Evolutionary conservation across 2,329 filamentous ascomycete genomes (phyloP).

Genomic region (Neurospora crassa): DNA sequence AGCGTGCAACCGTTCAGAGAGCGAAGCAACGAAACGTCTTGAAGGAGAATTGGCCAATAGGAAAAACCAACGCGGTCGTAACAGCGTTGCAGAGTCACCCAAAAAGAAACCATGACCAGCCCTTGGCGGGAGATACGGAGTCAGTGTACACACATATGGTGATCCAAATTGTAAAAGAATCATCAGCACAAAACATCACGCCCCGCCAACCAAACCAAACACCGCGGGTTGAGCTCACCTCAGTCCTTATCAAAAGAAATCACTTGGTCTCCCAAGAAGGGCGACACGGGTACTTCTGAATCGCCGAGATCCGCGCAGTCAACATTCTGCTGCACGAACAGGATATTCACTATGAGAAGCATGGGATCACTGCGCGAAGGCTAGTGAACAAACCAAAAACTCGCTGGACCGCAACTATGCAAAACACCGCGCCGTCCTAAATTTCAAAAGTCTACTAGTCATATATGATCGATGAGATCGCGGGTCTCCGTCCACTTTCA

Average conservation of each 20-base stretch:
- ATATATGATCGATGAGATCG: not conserved
- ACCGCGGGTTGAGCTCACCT: conserved; percentile 57
- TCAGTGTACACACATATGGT: not conserved
- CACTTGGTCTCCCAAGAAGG: conserved; percentile 20
- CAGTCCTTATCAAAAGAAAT: conserved; percentile 32
- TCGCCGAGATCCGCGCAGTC: not conserved
- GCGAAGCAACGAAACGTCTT: not conserved
- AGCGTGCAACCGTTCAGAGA: not conserved
- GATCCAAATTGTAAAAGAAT: conserved; percentile 23
- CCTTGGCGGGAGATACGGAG: not conserved
- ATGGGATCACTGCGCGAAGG: not conserved
- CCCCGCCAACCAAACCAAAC: conserved; percentile 33
- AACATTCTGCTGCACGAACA: not conserved
- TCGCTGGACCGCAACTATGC: not conserved
- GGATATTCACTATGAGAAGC: not conserved
- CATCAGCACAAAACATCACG: conserved; percentile 30
- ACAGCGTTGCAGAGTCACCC: not conserved
- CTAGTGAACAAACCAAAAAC: not conserved
- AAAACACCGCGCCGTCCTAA: not conserved
- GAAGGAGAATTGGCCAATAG: not conserved
- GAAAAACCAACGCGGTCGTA: not conserved
- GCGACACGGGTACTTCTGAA: not conserved
- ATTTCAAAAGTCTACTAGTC: not conserved
- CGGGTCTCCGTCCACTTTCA: not conserved
- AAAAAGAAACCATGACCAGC: not conserved